These are phyloP conservation scores for Aureobasidium namibiae DNA, from an alignment of 2,329 filamentous ascomycete genomes.

Conservation along the genomic window DNA sequence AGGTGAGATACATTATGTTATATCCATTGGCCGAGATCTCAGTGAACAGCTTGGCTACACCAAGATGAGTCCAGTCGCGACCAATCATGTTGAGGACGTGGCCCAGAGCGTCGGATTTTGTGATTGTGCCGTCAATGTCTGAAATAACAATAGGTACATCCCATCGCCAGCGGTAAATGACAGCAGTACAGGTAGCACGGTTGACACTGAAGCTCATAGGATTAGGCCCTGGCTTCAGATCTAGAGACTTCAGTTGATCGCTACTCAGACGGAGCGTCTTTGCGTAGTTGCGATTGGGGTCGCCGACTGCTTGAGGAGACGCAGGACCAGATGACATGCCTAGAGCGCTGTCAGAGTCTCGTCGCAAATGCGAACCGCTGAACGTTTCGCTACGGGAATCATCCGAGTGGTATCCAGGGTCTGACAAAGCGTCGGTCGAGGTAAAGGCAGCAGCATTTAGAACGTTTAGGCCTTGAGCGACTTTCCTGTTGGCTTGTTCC, in stretches of 20 bases:
- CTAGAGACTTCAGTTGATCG: slow-evolving; percentile 81
- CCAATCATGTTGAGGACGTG: slow-evolving; percentile 96
- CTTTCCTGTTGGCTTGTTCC: slow-evolving; percentile 67
- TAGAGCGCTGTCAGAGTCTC: slow-evolving; percentile 63
- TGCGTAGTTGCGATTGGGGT: slow-evolving; percentile 80
- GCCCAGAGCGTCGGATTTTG: slow-evolving; percentile 59
- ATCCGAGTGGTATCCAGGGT: slow-evolving; percentile 93
- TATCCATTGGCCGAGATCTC: slow-evolving; percentile 94
- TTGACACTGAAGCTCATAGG: slow-evolving; percentile 95
- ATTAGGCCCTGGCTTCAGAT: slow-evolving; percentile 79
- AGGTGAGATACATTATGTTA: slow-evolving; percentile 97
- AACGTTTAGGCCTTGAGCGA: slow-evolving; percentile 26
- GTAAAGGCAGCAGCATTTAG: slow-evolving; percentile 46
- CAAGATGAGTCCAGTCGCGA: slow-evolving; percentile 93
- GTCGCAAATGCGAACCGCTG: slow-evolving; percentile 47
- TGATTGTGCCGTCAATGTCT: slow-evolving; percentile 97
- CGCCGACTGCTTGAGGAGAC: slow-evolving; percentile 44
- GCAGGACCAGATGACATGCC: slow-evolving; percentile 54
- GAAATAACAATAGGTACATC: slow-evolving; percentile 93
- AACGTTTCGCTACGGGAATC: slow-evolving; percentile 49
- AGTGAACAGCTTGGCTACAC: slow-evolving; percentile 93
- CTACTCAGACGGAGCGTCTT: slow-evolving; percentile 94
- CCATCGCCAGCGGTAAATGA: slow-evolving; percentile 89
- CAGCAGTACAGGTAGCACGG: slow-evolving; percentile 80
- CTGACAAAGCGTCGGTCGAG: slow-evolving; percentile 74